Conservation (phyloP, 1,139 yeast genomes). For the Lodderomyces oxycetoniae region DNA sequence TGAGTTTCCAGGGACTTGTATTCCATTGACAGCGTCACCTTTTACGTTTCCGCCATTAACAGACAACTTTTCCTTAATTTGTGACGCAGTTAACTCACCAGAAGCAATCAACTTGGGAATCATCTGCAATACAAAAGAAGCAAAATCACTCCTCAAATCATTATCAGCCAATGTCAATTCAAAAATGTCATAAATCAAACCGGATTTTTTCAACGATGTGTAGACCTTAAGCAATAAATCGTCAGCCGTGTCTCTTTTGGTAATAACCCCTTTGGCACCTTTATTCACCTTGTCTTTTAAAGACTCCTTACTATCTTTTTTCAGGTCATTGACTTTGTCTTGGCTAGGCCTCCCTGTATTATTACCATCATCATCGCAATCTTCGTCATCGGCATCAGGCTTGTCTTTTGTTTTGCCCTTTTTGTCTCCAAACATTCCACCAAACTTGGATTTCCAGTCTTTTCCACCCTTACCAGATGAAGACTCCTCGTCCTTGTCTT, state of each 20-base stretch:
- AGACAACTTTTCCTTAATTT: slow-evolving; percentile 6
- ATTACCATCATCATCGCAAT: slow-evolving; percentile 2
- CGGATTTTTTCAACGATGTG: slow-evolving; percentile 17
- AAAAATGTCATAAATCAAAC: slow-evolving; percentile 19
- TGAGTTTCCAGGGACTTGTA: no score
- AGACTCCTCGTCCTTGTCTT: no score
- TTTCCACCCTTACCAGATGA: no score
- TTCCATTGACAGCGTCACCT: not conserved
- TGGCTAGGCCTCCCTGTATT: no score
- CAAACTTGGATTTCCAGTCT: no score
- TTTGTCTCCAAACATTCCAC: no score
- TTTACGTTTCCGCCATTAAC: not conserved
- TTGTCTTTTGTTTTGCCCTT: not conserved
- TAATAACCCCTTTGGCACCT: not conserved
- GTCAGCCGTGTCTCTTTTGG: no score
- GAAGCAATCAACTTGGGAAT: slow-evolving; percentile 22
- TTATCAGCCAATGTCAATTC: slow-evolving; percentile 25
- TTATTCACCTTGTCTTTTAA: not conserved
- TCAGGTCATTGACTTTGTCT: not conserved
- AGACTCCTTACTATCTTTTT: not conserved
- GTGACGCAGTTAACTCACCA: slow-evolving; percentile 7
- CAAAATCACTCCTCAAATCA: slow-evolving; percentile 27
- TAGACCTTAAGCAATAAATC: slow-evolving; percentile 5
- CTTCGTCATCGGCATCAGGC: slow-evolving; percentile 3
- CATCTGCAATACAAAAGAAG: slow-evolving; percentile 25